phyloP scores from a whole-genome alignment of 2,329 filamentous ascomycete species.

The Tothia fuscella region DNA sequence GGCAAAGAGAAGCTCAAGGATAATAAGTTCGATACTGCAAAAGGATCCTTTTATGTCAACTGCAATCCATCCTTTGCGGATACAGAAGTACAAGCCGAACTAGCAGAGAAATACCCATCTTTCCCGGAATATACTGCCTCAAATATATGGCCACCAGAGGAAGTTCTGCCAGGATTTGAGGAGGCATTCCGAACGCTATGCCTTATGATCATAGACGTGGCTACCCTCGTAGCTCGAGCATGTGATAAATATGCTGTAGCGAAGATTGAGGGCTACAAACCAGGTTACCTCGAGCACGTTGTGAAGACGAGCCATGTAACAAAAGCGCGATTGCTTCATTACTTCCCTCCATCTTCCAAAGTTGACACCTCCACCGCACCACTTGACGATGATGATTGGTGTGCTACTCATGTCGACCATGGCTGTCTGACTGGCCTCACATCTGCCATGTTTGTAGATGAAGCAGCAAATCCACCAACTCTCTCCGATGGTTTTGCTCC shows the following conservation, averaged over 20 bases:
- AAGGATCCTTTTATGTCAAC: slow-evolving; percentile 77
- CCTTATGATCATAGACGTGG: slow-evolving; percentile 75
- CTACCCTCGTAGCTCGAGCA: slow-evolving; percentile 75
- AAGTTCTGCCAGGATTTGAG: slow-evolving; percentile 63
- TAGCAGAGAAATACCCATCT: slow-evolving; percentile 42
- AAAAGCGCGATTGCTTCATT: slow-evolving; percentile 85
- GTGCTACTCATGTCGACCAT: slow-evolving; percentile 79
- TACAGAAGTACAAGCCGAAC: slow-evolving; percentile 35
- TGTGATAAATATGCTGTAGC: slow-evolving; percentile 76
- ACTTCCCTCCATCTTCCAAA: slow-evolving; percentile 44
- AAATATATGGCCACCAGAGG: slow-evolving; percentile 73
- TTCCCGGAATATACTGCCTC: slow-evolving; percentile 83
- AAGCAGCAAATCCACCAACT: slow-evolving; percentile 35
- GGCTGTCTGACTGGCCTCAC: slow-evolving; percentile 90
- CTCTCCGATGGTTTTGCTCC: slow-evolving; percentile 21
- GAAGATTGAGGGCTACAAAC: slow-evolving; percentile 65
- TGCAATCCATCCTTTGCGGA: slow-evolving; percentile 55
- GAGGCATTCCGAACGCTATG: slow-evolving; percentile 64
- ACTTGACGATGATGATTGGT: slow-evolving; percentile 77
- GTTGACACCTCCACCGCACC: slow-evolving; percentile 12
- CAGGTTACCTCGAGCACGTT: slow-evolving; percentile 73
- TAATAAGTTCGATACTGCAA: slow-evolving; percentile 65
- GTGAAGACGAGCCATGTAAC: slow-evolving; percentile 77
- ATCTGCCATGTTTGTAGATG: slow-evolving; percentile 91
- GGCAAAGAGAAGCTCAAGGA: slow-evolving; percentile 73